Conservation (phyloP, 306 rosid genomes). For the Mimosa bimucronata region DNA sequence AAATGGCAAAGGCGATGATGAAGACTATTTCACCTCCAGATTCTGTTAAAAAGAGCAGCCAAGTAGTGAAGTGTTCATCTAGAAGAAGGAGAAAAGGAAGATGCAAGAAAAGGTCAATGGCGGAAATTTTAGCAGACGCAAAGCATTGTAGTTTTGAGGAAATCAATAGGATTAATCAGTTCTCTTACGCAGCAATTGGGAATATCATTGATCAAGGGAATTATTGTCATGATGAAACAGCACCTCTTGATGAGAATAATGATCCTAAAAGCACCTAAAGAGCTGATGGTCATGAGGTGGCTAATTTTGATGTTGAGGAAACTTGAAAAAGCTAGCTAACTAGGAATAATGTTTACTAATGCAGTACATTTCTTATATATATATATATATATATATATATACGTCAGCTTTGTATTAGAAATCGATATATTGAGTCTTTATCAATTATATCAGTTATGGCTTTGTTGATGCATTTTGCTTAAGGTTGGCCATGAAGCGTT, state of each 20-base stretch:
- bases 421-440: conserved; percentile 11
- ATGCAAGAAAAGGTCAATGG: conserved; percentile 58
- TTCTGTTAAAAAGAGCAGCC: conserved; percentile 7
- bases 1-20: conserved; percentile 32
- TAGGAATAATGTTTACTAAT: not conserved
- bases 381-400: too few species aligned
- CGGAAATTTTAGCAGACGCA: conserved; percentile 56
- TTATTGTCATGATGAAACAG: conserved; percentile 20
- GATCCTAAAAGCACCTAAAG: conserved; percentile 10
- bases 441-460: not conserved
- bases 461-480: not conserved
- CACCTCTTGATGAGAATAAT: conserved; percentile 37
- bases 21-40: conserved; percentile 2
- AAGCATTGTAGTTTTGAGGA: conserved; percentile 49
- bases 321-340: not conserved
- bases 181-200: conserved; percentile 38
- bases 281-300: not conserved
- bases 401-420: not conserved
- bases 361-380: not conserved
- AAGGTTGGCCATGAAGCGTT: not conserved
- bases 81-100: conserved; percentile 44
- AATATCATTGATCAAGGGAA: conserved; percentile 26
- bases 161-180: conserved; percentile 41
- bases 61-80: not conserved
- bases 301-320: not conserved